Percentiles rank a stretch among this genome's conserved stretches.
Evolutionary conservation across 2,329 filamentous ascomycete genomes (phyloP).

Genomic region (Fusarium sp.): DNA sequence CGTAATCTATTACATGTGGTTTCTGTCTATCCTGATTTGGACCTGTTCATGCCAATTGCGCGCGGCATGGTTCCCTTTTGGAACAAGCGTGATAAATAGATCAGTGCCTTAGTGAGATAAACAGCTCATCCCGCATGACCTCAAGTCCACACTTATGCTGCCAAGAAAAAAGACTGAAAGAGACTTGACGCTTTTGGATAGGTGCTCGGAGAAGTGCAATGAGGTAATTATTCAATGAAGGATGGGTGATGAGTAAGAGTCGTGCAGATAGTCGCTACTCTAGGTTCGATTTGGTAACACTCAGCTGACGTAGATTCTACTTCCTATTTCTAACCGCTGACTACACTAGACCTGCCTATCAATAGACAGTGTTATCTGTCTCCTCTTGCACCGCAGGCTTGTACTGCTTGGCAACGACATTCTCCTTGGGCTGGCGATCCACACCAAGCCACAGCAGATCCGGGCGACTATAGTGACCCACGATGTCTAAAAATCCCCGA

Average conservation of each 20-base stretch:
- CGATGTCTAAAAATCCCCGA: slow-evolving; percentile 52
- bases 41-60: neutral
- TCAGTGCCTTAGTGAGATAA: neutral
- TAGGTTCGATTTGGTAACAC: neutral
- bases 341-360: neutral
- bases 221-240: neutral
- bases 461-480: slow-evolving; percentile 49
- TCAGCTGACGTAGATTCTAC: neutral
- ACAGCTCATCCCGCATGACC: neutral
- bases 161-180: neutral
- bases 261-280: neutral
- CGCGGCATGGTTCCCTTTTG: neutral
- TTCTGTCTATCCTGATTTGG: neutral
- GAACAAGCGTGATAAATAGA: neutral
- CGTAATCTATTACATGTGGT: rapidly evolving
- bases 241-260: neutral
- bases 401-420: slow-evolving; percentile 20
- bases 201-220: neutral
- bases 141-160: neutral
- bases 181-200: no score
- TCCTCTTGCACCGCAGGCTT: slow-evolving; percentile 3
- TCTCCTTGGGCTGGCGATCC: slow-evolving; percentile 28
- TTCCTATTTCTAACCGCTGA: neutral
- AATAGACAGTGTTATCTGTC: neutral
- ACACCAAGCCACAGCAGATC: slow-evolving; percentile 52